phyloP scores from a whole-genome alignment of 805 yeast species.

The Candida pini region DNA sequence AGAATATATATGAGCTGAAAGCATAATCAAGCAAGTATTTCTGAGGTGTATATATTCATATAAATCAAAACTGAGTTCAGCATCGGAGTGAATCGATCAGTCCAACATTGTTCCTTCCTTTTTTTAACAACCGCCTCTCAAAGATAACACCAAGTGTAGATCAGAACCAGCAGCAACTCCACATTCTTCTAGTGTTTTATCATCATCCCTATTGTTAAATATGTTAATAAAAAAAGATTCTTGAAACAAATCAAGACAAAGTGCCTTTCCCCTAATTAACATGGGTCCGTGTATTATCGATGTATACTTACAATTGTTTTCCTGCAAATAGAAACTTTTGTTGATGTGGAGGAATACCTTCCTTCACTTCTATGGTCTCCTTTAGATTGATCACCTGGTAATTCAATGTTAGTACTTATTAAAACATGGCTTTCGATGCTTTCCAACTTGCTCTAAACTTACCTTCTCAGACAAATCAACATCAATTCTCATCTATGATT shows the following conservation, averaged over 20 bases:
- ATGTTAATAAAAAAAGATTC: slow-evolving; percentile 4
- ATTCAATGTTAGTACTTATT: not conserved
- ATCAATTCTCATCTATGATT: slow-evolving; percentile 55
- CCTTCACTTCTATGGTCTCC: slow-evolving; percentile 91
- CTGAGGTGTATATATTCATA: too few relatives aligned
- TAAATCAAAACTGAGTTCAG: not conserved
- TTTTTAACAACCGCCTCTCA: slow-evolving; percentile 67
- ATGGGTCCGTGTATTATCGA: too few relatives aligned
- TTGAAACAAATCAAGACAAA: too few relatives aligned
- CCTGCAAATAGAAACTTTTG: slow-evolving; percentile 90
- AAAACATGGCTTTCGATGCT: not conserved
- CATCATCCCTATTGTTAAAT: slow-evolving; percentile 51
- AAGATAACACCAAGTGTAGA: slow-evolving; percentile 83
- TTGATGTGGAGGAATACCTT: slow-evolving; percentile 95
- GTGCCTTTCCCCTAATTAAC: too few relatives aligned
- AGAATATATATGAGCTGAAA: not conserved
- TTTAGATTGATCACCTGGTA: slow-evolving; percentile 56
- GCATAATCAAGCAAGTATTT: not conserved
- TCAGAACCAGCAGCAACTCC: slow-evolving; percentile 84
- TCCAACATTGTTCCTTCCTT: not conserved
- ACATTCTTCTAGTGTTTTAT: slow-evolving; percentile 61
- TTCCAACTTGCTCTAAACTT: slow-evolving; percentile 18
- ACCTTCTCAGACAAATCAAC: slow-evolving; percentile 64
- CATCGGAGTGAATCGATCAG: not conserved
- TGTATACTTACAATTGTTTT: slow-evolving; percentile 67